Evolutionary conservation across 73 alveolate genomes (phyloP).

Genomic region (Paramecium sexaurelia): DNA sequence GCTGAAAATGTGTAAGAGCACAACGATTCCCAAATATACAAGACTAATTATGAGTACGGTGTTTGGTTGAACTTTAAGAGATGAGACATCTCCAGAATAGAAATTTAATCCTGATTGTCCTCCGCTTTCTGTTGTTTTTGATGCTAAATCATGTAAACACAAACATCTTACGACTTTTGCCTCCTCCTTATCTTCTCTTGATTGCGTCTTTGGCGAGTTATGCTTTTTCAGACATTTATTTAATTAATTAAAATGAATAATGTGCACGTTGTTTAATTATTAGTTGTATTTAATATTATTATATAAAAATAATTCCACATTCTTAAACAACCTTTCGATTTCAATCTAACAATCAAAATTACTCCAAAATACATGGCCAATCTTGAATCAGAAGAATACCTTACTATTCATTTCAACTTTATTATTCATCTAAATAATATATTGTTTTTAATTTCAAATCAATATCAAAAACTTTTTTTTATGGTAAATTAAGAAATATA

Average conservation of each 20-base stretch:
- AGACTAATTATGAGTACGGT: slow-evolving; percentile 49
- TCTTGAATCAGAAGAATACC: no score
- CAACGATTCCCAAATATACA: slow-evolving; percentile 59
- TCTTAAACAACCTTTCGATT: neutral
- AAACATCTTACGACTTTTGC: slow-evolving; percentile 46
- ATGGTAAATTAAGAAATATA: no score
- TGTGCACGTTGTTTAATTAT: slow-evolving; percentile 50
- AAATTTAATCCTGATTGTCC: slow-evolving; percentile 62
- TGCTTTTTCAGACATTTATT: slow-evolving; percentile 37
- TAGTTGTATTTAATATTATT: neutral
- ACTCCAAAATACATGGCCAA: no score
- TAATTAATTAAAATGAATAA: neutral
- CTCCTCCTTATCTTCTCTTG: slow-evolving; percentile 44
- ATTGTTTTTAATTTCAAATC: no score
- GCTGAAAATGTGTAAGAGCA: slow-evolving; percentile 44
- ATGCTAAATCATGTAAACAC: neutral
- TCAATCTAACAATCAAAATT: neutral
- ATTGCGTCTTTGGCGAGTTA: neutral
- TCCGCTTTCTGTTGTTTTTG: neutral
- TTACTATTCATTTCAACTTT: no score
- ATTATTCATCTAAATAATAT: no score
- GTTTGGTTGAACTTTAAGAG: slow-evolving; percentile 64
- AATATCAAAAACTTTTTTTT: no score
- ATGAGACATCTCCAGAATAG: slow-evolving; percentile 74
- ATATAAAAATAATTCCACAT: neutral